Evolutionary conservation across 148 eudicot genomes (phyloP), one percentile per base, ranked within the genome.

Genomic region (Nyssa sinensis): DNA sequence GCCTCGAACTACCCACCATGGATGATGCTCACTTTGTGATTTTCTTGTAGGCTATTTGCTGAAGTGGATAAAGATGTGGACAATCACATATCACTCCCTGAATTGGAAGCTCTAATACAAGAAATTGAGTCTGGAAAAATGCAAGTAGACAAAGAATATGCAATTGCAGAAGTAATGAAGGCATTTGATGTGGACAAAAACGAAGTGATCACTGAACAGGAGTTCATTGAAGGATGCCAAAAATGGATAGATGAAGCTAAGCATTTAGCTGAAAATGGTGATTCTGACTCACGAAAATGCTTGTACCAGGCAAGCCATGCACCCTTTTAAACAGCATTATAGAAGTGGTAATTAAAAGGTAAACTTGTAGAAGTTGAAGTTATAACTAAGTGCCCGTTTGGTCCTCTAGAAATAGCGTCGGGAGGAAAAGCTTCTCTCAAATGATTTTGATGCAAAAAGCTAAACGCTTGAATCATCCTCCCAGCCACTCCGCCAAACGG

Each of bases 141-240:
- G 61, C 3, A 53, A 2, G 14, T 53, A 21, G n/a, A 53, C 58
- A 17, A 62, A 2, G 82, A 81, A 11, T 32, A 78, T 1, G 5
- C 58, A 34, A n/a, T n/a, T n/a, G n/a, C n/a, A n/a, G 62, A 74
- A 47, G 65, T 78, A 41, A 25, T 78, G 66, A 55, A 71, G 16
- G 49, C 69, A 10, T 75, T 78, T 13, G 85, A 82, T 14, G 5
- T 7, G 8, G 28, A 78, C 66, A 62, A 55, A 17, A 73, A 74
- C 30, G 68, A 65, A 6, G 49, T 3, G 27, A 75, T 82, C 30
- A 71, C 32, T 10, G 74, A 74, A 33, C 67, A 72, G 2, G 85
- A 82, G 72, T 82, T 82, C 32, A 27, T 67, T 27, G 39, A 78
- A 6, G 85, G 85, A 24, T 70, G 37, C 77, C 51, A 57, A 31